Evolutionary conservation across 352 stramenopile species (phyloP), one percentile per base, ranked within the genome.

Genomic region (Aphanomyces euteiches): DNA sequence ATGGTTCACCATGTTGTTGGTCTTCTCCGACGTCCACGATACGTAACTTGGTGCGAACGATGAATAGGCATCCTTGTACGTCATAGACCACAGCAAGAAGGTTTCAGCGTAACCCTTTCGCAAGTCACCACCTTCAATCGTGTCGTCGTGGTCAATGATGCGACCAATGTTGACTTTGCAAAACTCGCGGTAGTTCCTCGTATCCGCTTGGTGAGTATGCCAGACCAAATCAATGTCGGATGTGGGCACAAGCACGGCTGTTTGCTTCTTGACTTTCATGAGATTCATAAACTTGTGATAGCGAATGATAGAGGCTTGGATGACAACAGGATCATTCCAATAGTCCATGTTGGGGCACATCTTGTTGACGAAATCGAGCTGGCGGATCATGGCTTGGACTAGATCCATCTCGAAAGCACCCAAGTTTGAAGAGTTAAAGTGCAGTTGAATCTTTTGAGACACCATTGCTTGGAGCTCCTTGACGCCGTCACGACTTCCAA

Each of bases 311-410:
- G 47, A 45, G 5, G 64, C 64, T 4, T 17, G 4, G 54, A 70
- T 6, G 8, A 70, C 64, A 40, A 28, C 19, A 6, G 64, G 64
- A n/a, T 70, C 21, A 21, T 36, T 70, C 64, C 64, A 70, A 43
- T 70, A 70, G 21, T 60, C 64, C n/a, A 63, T 43, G 36, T 70
- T 54, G 6, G 64, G 64, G 54, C 64, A 70, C 17, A 70, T 70
- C 37, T 70, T 70, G 64, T 70, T 70, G 64, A 59, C 38, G 61
- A 61, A 70, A 36, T 70, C 64, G 6, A 70, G 64, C 15, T 70
- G 64, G 34, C 64, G 64, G 4, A 70, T 17, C 64, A 70, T 70
- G 17, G 43, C 64, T 61, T 70, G 64, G 21, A 70, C 64, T 8
- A 70, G 28, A 39, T 70, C 64, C 19, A 70, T 47, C 17, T 70